Evolutionary conservation across 108 stramenopile species (phyloP).

Genomic region (Cyclotella kingstonii): DNA sequence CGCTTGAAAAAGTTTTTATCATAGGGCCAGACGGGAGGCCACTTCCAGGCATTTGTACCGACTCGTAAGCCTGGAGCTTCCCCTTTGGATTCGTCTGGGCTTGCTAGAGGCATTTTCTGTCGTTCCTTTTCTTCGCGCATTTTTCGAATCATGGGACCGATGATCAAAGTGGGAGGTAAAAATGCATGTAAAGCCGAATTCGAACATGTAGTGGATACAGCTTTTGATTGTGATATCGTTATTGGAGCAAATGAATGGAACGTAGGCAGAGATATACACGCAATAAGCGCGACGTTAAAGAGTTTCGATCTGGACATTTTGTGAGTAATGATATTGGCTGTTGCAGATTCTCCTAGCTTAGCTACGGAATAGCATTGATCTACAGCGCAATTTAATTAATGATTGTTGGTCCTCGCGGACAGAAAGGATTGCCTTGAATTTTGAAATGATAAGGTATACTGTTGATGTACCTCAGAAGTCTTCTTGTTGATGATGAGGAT

Average conservation of each 20-base stretch:
- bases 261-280: not conserved
- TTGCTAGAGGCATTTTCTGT: constrained; percentile 79
- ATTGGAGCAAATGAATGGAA: constrained; percentile 9
- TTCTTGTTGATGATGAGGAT: too few species aligned
- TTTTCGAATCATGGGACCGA: constrained; percentile 80
- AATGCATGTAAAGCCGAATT: constrained; percentile 3
- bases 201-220: not conserved
- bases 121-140: constrained; percentile 78
- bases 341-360: too few species aligned
- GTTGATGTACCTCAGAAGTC: too few species aligned
- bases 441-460: too few species aligned
- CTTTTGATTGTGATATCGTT: not conserved
- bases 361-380: too few species aligned
- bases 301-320: too few species aligned
- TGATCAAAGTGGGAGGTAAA: constrained; percentile 41
- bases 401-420: too few species aligned
- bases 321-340: too few species aligned
- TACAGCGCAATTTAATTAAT: too few species aligned
- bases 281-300: not conserved
- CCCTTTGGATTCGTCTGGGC: constrained; percentile 43
- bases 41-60: constrained; percentile 76
- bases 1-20: constrained; percentile 65
- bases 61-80: constrained; percentile 87
- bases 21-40: constrained; percentile 91
- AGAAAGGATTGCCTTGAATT: too few species aligned